Evolutionary conservation across 202 grass and related monocot genomes (phyloP).

Genomic region (Zizania palustris): DNA sequence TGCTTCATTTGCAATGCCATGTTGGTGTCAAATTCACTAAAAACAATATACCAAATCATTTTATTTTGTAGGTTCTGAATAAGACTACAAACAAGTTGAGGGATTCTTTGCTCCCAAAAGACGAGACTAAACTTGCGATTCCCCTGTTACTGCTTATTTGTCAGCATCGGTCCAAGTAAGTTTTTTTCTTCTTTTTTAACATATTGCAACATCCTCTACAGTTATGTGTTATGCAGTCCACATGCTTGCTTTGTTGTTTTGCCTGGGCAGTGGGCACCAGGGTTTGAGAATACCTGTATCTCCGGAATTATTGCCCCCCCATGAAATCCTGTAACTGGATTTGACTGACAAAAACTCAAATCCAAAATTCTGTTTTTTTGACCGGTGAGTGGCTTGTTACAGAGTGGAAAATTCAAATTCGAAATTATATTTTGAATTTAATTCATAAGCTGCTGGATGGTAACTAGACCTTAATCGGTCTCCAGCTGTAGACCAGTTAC

Average conservation of each 20-base stretch:
- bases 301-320: no score
- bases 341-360: no score
- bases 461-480: no score
- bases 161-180: slow-evolving; percentile 94
- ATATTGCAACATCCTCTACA: background rate
- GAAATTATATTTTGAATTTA: no score
- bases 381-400: no score
- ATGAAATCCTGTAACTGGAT: no score
- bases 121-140: slow-evolving; percentile 94
- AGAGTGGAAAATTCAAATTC: no score
- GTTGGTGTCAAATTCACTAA: slow-evolving; percentile 9
- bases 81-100: slow-evolving; percentile 90
- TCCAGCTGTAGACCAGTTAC: background rate
- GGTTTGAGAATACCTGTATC: no score
- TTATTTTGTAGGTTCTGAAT: slow-evolving; percentile 68
- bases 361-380: no score
- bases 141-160: slow-evolving; percentile 92
- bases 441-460: no score
- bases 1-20: slow-evolving; percentile 30
- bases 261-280: background rate
- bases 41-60: slow-evolving; percentile 14
- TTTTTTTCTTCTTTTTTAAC: slow-evolving; percentile 16
- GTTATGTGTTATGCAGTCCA: background rate
- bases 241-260: background rate
- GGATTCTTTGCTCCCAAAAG: slow-evolving; percentile 84